Evolutionary conservation across 108 stramenopile species (phyloP), one percentile per base, ranked within the genome.

Genomic region (Cyclotella baltica): DNA sequence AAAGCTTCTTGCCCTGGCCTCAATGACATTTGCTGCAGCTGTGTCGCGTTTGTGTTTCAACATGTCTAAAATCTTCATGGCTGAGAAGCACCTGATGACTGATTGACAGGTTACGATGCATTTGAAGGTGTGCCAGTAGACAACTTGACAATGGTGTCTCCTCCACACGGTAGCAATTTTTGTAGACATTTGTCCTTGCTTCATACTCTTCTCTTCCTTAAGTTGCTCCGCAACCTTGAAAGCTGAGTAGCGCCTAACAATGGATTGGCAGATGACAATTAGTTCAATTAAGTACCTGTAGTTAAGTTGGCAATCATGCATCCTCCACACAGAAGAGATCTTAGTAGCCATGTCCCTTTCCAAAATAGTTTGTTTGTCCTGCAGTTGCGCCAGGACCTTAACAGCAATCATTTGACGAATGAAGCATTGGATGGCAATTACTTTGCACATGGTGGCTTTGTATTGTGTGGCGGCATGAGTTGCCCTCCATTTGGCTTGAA

Each of bases 401-500:
- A n/a, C n/a, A n/a, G n/a, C n/a, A n/a, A 57, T 23, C 22, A 13
- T 25, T 28, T 28, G 22, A 13, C 55, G 55, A 57, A 57, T 13
- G 27, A 25, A 29, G 27, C 27, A 57, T 57, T 57, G 55, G 55
- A 57, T 18, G 22, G 22, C 2, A 1, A 57, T 25, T 15, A 57
- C 27, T 13, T 27, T 57, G 1, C 55, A 27, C 27, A 2, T 18
- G 2, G 22, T 23, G 2, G 13, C 3, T 4, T 27, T 13, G 22
- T 27, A 25, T 22, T 57, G 23, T 15, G 13, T 25, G 2, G 4
- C 27, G 2, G 27, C 2, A 18, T 27, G 1, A 28, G 6, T 28
- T 4, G 55, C 22, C 27, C 55, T 57, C 55, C 55, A 57, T 6
- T 57, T 57, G 22, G 55, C 55, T 57, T 57, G 55, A 57, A 57